Conservation (phyloP, 768 basidiomycete species). For the Russula brevipes region DNA sequence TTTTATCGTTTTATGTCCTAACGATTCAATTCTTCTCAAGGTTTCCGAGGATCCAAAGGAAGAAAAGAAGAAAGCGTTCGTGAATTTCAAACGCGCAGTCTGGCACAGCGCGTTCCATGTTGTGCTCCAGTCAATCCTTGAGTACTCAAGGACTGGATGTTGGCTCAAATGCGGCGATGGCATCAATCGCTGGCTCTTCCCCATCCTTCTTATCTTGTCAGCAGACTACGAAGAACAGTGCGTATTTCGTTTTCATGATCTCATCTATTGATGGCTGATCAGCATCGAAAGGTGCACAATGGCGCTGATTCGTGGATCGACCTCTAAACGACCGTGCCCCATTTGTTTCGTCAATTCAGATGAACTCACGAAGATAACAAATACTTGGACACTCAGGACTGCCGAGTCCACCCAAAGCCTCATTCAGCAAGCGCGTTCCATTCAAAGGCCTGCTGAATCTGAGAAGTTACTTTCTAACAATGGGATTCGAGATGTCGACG, state of each 20-base stretch:
- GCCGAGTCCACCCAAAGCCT: no score
- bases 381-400: no score
- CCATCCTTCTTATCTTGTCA: slow-evolving; percentile 24
- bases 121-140: slow-evolving; percentile 17
- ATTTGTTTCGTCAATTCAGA: background rate
- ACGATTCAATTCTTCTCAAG: background rate
- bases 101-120: slow-evolving; percentile 27
- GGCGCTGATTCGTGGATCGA: background rate
- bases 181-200: slow-evolving; percentile 20
- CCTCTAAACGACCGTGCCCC: background rate
- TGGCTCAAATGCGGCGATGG: slow-evolving; percentile 13
- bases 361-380: background rate
- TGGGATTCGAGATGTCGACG: no score
- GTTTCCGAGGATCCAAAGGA: background rate
- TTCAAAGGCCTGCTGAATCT: no score
- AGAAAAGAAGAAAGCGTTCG: background rate
- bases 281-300: background rate
- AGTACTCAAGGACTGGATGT: slow-evolving; percentile 19
- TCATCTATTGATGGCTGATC: background rate
- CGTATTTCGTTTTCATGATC: background rate
- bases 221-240: slow-evolving; percentile 32
- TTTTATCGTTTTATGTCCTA: background rate
- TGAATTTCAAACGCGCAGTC: slow-evolving; percentile 25
- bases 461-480: no score
- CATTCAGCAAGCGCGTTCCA: no score